Evolutionary conservation across 345 rosid species (phyloP).

Genomic region (Eucalyptus camaldulensis): DNA sequence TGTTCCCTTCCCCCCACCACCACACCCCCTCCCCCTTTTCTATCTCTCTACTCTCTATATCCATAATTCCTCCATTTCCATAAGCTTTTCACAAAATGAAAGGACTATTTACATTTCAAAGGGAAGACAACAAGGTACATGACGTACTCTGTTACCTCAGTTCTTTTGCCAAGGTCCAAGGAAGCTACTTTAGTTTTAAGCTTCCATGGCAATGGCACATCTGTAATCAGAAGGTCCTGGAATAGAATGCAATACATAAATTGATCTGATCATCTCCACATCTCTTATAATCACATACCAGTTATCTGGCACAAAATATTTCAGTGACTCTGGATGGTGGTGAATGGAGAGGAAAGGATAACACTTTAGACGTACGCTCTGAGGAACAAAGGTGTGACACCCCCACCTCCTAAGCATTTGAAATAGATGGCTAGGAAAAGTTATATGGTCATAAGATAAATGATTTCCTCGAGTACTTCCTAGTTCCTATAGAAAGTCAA

Average conservation of each 20-base stretch:
- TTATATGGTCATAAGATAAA: background rate
- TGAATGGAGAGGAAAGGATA: background rate
- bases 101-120: background rate
- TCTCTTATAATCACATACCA: background rate
- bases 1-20: background rate
- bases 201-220: background rate
- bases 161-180: background rate
- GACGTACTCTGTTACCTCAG: background rate
- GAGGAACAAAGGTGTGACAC: background rate
- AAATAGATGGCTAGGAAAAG: background rate
- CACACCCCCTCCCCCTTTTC: accelerated
- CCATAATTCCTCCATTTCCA: background rate
- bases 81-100: background rate
- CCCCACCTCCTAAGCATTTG: background rate
- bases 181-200: background rate
- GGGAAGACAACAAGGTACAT: background rate
- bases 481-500: background rate
- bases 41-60: background rate
- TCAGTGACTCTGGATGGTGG: background rate
- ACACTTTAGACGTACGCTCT: background rate
- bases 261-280: background rate
- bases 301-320: background rate
- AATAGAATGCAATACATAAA: background rate
- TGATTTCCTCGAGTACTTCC: background rate
- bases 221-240: background rate